A percentile compares a stretch with the other conserved stretches of the same genome.
Evolutionary conservation across 176 grass and related monocot species (phyloP).

Genomic region (Guadua angustifolia): DNA sequence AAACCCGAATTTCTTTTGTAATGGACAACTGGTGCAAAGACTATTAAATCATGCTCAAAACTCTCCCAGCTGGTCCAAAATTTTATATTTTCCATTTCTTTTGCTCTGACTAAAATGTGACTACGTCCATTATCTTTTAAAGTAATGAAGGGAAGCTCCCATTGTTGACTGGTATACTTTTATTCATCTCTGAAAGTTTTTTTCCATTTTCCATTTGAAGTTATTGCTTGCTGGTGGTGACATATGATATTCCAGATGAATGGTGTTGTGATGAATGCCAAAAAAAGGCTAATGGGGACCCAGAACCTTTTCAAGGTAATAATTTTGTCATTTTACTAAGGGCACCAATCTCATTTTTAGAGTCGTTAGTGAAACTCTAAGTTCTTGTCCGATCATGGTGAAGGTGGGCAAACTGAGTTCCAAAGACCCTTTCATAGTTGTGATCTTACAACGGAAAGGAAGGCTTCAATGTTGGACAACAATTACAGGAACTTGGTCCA

Average conservation of each 20-base stretch:
- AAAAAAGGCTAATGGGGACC: background rate
- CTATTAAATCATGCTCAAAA: background rate
- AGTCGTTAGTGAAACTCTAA: background rate
- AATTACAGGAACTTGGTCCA: slow-evolving; percentile 1
- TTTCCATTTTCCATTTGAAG: slow-evolving; percentile 31
- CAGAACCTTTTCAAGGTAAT: slow-evolving; percentile 30
- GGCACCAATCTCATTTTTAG: background rate
- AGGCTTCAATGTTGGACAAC: background rate
- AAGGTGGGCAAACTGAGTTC: slow-evolving; percentile 23
- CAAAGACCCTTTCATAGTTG: background rate
- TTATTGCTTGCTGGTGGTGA: slow-evolving; percentile 40
- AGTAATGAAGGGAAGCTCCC: background rate
- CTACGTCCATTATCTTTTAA: background rate
- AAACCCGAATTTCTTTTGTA: slow-evolving; percentile 5
- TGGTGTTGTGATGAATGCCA: slow-evolving; percentile 45
- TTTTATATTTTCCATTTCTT: no score
- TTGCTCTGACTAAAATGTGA: background rate
- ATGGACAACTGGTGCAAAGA: background rate
- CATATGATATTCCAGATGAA: background rate
- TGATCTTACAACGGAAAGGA: background rate
- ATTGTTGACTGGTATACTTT: background rate
- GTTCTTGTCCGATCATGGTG: background rate
- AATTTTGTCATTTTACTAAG: background rate
- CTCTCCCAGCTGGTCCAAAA: no score
- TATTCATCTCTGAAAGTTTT: slow-evolving; percentile 32